Conservation (phyloP, 768 basidiomycete species). For the Mycena metata region DNA sequence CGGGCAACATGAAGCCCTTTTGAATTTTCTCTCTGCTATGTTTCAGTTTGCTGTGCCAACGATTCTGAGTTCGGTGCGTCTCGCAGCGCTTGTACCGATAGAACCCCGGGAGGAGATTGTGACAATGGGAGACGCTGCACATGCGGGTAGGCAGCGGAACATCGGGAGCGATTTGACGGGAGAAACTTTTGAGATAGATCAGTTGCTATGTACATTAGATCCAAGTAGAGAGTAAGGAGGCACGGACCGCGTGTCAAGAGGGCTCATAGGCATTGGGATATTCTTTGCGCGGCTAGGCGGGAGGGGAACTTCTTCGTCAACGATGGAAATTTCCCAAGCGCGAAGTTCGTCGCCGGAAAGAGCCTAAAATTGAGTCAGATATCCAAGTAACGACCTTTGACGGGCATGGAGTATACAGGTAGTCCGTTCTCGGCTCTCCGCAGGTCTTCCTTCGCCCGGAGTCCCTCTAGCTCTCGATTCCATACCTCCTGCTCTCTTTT, state of each 20-base stretch:
- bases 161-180: not conserved
- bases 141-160: slow-evolving; percentile 56
- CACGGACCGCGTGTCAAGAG: not conserved
- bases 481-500: slow-evolving; percentile 60
- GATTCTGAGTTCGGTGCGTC: slow-evolving; percentile 67
- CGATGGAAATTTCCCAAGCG: slow-evolving; percentile 52
- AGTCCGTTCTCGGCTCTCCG: slow-evolving; percentile 51
- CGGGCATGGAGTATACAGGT: slow-evolving; percentile 42
- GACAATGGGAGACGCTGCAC: slow-evolving; percentile 72
- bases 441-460: slow-evolving; percentile 55
- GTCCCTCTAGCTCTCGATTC: slow-evolving; percentile 54
- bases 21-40: slow-evolving; percentile 63
- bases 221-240: too few relatives aligned
- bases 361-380: too few relatives aligned
- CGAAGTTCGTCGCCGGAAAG: slow-evolving; percentile 53
- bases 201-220: too few relatives aligned
- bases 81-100: slow-evolving; percentile 69
- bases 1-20: slow-evolving; percentile 49
- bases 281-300: slow-evolving; percentile 27
- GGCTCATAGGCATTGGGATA: slow-evolving; percentile 14
- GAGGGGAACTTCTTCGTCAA: slow-evolving; percentile 48
- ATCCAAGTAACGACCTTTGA: too few relatives aligned
- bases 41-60: slow-evolving; percentile 66
- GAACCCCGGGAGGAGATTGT: slow-evolving; percentile 60
- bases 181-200: too few relatives aligned